phyloP scores from a whole-genome alignment of 106 monocot genomes.

The Phalaenopsis equestris region DNA sequence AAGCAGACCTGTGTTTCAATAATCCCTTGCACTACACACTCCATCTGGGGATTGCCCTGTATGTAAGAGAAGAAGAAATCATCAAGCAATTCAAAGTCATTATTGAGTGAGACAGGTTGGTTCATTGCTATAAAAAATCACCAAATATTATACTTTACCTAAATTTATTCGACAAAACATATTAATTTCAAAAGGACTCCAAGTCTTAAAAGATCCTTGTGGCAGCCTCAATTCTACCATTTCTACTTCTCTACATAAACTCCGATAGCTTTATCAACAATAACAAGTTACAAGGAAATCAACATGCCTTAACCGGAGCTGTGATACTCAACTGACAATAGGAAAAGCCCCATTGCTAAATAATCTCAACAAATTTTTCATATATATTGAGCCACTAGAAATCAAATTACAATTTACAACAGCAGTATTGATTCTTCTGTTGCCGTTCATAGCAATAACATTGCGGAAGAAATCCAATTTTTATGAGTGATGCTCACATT shows the following conservation, averaged over 20 bases:
- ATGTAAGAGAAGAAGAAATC: conserved; percentile 2
- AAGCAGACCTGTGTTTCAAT: conserved; percentile 59
- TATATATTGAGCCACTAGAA: too few relatives aligned
- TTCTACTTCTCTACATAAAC: background rate
- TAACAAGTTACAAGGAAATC: too few relatives aligned
- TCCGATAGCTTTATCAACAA: background rate
- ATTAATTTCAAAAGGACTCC: background rate
- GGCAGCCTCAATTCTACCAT: background rate
- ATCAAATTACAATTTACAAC: background rate
- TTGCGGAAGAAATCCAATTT: too few relatives aligned
- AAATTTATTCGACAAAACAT: background rate
- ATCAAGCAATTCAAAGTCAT: background rate
- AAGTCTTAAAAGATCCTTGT: background rate
- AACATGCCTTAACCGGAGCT: too few relatives aligned
- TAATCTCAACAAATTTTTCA: too few relatives aligned
- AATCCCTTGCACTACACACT: conserved; percentile 72
- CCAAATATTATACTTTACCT: background rate
- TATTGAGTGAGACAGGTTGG: background rate
- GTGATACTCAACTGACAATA: too few relatives aligned
- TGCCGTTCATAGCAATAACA: background rate
- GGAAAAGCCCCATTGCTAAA: too few relatives aligned
- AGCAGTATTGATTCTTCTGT: background rate
- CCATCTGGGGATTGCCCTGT: conserved; percentile 23
- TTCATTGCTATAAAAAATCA: background rate
- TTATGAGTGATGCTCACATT: too few relatives aligned